Conservation (phyloP, 225 moss, liverwort and hornwort genomes). For the Pleurozium schreberi region DNA sequence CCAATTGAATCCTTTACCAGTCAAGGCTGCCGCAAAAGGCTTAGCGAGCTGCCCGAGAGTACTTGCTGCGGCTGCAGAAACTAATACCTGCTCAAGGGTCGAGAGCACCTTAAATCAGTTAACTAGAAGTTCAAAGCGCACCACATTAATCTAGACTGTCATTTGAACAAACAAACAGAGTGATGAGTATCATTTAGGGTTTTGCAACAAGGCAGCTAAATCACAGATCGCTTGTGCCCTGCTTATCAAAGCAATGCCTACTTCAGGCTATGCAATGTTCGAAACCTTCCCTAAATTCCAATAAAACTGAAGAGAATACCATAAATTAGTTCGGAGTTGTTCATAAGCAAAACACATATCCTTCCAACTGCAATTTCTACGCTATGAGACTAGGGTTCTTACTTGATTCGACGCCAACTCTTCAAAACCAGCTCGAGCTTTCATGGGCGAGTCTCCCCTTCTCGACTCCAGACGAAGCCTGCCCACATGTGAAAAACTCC, state of each 20-base stretch:
- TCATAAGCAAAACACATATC: not conserved
- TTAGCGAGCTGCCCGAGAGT: constrained; percentile 66
- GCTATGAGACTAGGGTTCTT: not conserved
- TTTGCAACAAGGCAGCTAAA: not conserved
- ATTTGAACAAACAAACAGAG: not conserved
- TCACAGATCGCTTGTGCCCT: not conserved
- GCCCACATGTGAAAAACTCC: not conserved
- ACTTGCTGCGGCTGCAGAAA: constrained; percentile 45
- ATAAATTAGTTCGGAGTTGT: not conserved
- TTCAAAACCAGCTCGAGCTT: constrained; percentile 36
- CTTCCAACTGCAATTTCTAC: not conserved
- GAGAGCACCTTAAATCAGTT: not conserved
- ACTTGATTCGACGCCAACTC: constrained; percentile 39
- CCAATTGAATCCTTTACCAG: constrained; percentile 79
- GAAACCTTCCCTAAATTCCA: not conserved
- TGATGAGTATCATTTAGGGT: not conserved
- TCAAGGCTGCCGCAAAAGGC: constrained; percentile 55
- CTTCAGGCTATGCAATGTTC: not conserved
- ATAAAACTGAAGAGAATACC: not conserved
- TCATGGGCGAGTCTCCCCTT: not conserved
- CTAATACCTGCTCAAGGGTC: constrained; percentile 46
- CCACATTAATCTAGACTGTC: not conserved
- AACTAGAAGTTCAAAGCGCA: not conserved
- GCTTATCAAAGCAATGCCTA: not conserved
- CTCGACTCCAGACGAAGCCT: not conserved